Evolutionary conservation across 306 rosid genomes (phyloP), one percentile per base, ranked within the genome.

Genomic region (Styphnolobium japonicum): DNA sequence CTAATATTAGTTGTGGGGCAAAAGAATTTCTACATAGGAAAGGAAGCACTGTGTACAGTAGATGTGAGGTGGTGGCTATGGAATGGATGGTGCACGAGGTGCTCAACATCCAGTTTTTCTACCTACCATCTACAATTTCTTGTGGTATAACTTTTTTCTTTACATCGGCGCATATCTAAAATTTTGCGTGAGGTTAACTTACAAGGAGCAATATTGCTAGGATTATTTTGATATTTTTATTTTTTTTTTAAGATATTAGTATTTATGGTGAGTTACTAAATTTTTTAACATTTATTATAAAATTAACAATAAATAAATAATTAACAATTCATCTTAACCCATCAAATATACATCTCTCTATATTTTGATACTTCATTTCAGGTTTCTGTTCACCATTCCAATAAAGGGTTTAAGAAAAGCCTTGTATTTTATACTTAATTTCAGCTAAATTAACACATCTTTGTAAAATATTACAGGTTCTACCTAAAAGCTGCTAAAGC

Each of bases 1-100:
- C n/a, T n/a, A n/a, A n/a, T n/a, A n/a, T n/a, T n/a, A n/a, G n/a
- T n/a, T n/a, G 81, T 93, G 70, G 88, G 84, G 83, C 87, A 86
- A 56, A 89, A 71, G 72, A 51, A 66, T 66, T 88, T 91, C 87
- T 37, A 33, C 69, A 68, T 93, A 19, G 96, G n/a, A n/a, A n/a
- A n/a, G n/a, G 78, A 73, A 73, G 42, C 86, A 83, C 34, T 81
- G 67, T 64, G 49, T 95, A 90, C 79, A 85, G 85, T 77, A 92
- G 94, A 93, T 42, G 86, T 74, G 98, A 95, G 89, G 99, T 93
- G 39, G 96, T 95, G 42, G 99, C 96, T 51, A 95, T 93, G 99
- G 99, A 95, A 86, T 95, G 99, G 99, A 78, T 95, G 69, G 90
- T 95, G 77, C 94, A 81, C 77, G 98, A 93, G 88, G 94, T 90